Conservation (phyloP, 164 flowering plant species). For the Vitis labrusca region DNA sequence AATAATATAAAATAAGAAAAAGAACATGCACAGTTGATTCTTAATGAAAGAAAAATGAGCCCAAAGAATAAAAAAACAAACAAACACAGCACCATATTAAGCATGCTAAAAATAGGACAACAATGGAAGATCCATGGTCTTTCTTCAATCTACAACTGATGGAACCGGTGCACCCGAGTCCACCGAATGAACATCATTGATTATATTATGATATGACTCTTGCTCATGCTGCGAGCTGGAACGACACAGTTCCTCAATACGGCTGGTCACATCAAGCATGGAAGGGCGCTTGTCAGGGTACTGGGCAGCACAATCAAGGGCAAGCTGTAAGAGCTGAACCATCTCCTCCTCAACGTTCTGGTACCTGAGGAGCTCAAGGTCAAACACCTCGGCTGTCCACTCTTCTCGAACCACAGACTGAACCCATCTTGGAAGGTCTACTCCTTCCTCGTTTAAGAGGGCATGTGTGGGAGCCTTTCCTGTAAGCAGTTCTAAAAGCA, state of each 20-base stretch:
- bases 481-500: conserved; percentile 79
- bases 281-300: conserved; percentile 84
- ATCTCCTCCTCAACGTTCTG: conserved; percentile 83
- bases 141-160: conserved; percentile 12
- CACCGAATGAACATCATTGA: conserved; percentile 16
- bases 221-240: conserved; percentile 28
- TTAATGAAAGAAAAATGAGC: too few species aligned
- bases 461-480: conserved; percentile 86
- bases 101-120: not conserved
- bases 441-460: conserved; percentile 74
- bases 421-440: conserved; percentile 93
- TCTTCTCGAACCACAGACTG: conserved; percentile 82
- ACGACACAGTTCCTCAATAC: conserved; percentile 63
- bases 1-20: not conserved
- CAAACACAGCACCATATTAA: conserved; percentile 1
- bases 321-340: conserved; percentile 83
- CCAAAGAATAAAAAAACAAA: conserved; percentile 8
- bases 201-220: conserved; percentile 8
- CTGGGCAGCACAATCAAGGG: conserved; percentile 65
- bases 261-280: conserved; percentile 54
- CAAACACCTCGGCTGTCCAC: conserved; percentile 86
- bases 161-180: conserved; percentile 15
- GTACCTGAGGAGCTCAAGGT: conserved; percentile 76
- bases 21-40: not conserved
- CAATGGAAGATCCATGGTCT: conserved; percentile 1